Percentiles rank a stretch among this genome's conserved stretches.
These are phyloP conservation scores for Verticillium albo-atrum DNA, from an alignment of 2,329 filamentous ascomycete species.

Conservation along the genomic window DNA sequence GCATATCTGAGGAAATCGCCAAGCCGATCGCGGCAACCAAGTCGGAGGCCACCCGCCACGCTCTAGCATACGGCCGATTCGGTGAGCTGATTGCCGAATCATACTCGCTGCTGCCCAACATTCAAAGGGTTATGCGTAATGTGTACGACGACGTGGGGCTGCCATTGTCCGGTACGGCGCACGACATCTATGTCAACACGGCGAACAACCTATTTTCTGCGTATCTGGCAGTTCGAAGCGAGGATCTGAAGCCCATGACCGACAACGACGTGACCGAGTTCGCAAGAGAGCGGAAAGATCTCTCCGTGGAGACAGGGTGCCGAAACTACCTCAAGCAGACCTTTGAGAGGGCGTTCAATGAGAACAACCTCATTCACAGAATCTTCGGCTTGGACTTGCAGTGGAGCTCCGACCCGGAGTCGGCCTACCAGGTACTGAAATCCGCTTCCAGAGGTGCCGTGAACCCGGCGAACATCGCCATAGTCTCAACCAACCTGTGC, in stretches of 20 bases:
- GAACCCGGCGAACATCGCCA: constrained; percentile 49
- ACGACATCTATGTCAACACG: constrained; percentile 49
- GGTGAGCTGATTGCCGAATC: constrained; percentile 54
- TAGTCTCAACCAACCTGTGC: constrained; percentile 46
- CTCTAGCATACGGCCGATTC: constrained; percentile 56
- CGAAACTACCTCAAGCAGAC: constrained; percentile 56
- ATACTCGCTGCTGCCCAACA: constrained; percentile 51
- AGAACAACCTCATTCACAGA: constrained; percentile 47
- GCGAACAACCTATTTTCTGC: constrained; percentile 50
- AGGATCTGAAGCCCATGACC: constrained; percentile 46
- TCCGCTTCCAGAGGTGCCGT: constrained; percentile 44
- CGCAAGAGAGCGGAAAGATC: constrained; percentile 44
- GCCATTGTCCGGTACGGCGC: constrained; percentile 35
- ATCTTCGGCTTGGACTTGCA: constrained; percentile 53
- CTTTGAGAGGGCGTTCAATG: constrained; percentile 54
- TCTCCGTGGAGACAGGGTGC: constrained; percentile 48
- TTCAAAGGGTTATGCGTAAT: constrained; percentile 45
- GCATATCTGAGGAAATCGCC: constrained; percentile 49
- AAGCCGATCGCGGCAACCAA: constrained; percentile 50
- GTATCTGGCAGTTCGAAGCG: constrained; percentile 48
- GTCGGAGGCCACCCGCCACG: constrained; percentile 55
- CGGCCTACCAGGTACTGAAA: constrained; percentile 47
- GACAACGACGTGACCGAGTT: constrained; percentile 53
- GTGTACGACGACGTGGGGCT: constrained; percentile 50
- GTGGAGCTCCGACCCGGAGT: constrained; percentile 44